phyloP scores from a whole-genome alignment of 768 basidiomycete species.

The Trametes sanguinea region DNA sequence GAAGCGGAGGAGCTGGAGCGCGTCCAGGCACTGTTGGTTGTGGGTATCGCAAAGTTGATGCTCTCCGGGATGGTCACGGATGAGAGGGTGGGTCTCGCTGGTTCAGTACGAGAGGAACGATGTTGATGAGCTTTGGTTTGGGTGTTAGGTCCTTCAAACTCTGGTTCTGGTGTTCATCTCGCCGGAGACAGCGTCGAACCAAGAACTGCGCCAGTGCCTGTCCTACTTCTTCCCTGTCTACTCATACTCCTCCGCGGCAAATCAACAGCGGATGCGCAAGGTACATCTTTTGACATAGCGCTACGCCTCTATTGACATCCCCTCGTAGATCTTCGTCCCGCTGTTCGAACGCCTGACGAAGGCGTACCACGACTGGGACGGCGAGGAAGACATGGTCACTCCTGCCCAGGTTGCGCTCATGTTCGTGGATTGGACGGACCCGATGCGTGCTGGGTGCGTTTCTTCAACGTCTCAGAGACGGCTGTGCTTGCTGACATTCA shows the following conservation, averaged over 20 bases:
- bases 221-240: conserved; percentile 86
- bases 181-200: conserved; percentile 78
- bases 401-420: conserved; percentile 76
- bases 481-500: conserved; percentile 12
- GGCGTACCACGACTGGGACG: conserved; percentile 64
- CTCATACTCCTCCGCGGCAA: conserved; percentile 73
- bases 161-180: conserved; percentile 70
- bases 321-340: conserved; percentile 63
- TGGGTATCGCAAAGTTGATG: conserved; percentile 87
- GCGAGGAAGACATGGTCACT: conserved; percentile 71
- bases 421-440: conserved; percentile 88
- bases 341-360: conserved; percentile 63
- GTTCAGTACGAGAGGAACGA: not conserved
- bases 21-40: conserved; percentile 70
- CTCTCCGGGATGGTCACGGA: conserved; percentile 76
- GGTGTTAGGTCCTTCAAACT: conserved; percentile 45
- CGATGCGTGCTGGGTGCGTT: conserved; percentile 64
- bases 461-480: conserved; percentile 15
- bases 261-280: conserved; percentile 74
- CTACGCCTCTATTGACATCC: not conserved
- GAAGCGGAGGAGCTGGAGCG: conserved; percentile 57
- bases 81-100: conserved; percentile 51
- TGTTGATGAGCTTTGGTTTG: not conserved
- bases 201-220: conserved; percentile 82
- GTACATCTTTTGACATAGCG: conserved; percentile 38